A percentile compares a stretch with the other conserved stretches of the same genome.
Evolutionary conservation across 768 basidiomycete genomes (phyloP).

Genomic region (Crucibulum laeve): DNA sequence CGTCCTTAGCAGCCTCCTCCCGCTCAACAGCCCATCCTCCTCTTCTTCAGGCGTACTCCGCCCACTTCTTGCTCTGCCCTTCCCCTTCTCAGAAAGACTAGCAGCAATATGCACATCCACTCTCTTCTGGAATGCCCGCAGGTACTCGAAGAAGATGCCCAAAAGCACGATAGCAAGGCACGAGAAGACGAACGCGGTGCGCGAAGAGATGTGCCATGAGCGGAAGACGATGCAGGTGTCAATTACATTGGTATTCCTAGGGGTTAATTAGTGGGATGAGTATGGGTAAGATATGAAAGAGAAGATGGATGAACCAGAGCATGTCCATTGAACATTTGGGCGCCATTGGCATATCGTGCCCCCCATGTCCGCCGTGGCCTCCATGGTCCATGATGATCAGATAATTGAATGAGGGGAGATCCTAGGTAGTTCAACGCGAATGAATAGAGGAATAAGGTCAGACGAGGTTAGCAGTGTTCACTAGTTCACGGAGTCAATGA

Average conservation of each 20-base stretch:
- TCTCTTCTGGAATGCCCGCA: conserved; percentile 56
- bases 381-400: conserved; percentile 39
- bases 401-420: too few species aligned
- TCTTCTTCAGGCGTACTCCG: conserved; percentile 39
- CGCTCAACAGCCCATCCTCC: conserved; percentile 50
- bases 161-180: conserved; percentile 61
- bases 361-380: conserved; percentile 41
- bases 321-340: conserved; percentile 71
- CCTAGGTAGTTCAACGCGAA: too few species aligned
- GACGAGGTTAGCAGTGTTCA: too few species aligned
- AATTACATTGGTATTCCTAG: conserved; percentile 72
- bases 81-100: conserved; percentile 44
- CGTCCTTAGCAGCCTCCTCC: conserved; percentile 34
- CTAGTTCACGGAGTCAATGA: too few species aligned
- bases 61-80: conserved; percentile 32
- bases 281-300: conserved; percentile 1
- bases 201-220: conserved; percentile 69
- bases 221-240: conserved; percentile 81
- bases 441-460: too few species aligned
- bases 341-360: conserved; percentile 44
- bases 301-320: conserved; percentile 53
- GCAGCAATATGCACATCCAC: conserved; percentile 59
- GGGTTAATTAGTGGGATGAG: neutral
- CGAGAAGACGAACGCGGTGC: conserved; percentile 55
- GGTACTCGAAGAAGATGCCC: conserved; percentile 77